Evolutionary conservation across 441 rosid species (phyloP).

Genomic region (Flueggea neowawraea): DNA sequence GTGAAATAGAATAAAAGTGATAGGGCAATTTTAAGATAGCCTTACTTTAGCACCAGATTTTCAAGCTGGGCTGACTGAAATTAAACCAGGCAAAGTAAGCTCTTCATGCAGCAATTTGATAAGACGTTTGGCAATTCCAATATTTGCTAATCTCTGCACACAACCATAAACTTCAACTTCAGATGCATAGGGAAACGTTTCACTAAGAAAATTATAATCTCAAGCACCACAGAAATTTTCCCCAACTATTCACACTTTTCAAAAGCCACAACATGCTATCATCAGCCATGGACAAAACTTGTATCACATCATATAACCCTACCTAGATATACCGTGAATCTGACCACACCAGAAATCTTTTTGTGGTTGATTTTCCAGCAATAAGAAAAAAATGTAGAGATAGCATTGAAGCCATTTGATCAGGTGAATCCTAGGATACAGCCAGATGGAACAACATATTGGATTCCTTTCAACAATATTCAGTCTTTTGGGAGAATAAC

Average conservation of each 20-base stretch:
- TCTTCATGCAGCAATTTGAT: slow-evolving; percentile 62
- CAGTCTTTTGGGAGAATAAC: no score
- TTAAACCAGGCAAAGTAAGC: slow-evolving; percentile 66
- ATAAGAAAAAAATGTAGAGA: no score
- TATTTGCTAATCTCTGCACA: slow-evolving; percentile 82
- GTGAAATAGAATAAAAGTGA: no score
- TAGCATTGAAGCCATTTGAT: no score
- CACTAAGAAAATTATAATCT: background rate
- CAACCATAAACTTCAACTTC: slow-evolving; percentile 74
- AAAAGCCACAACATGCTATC: slow-evolving; percentile 90
- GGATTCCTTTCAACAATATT: no score
- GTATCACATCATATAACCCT: slow-evolving; percentile 73
- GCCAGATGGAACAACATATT: no score
- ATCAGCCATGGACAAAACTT: slow-evolving; percentile 73
- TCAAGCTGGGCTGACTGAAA: slow-evolving; percentile 72
- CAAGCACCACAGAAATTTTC: no score
- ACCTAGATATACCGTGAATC: no score
- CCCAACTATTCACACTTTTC: slow-evolving; percentile 47
- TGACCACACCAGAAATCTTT: no score
- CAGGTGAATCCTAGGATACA: no score
- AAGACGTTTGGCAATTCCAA: slow-evolving; percentile 72
- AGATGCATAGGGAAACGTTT: slow-evolving; percentile 5
- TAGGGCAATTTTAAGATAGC: background rate
- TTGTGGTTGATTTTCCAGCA: no score
- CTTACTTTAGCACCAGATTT: slow-evolving; percentile 81